phyloP scores from a whole-genome alignment of 345 rosid species.

The Melastoma malabathricum region DNA sequence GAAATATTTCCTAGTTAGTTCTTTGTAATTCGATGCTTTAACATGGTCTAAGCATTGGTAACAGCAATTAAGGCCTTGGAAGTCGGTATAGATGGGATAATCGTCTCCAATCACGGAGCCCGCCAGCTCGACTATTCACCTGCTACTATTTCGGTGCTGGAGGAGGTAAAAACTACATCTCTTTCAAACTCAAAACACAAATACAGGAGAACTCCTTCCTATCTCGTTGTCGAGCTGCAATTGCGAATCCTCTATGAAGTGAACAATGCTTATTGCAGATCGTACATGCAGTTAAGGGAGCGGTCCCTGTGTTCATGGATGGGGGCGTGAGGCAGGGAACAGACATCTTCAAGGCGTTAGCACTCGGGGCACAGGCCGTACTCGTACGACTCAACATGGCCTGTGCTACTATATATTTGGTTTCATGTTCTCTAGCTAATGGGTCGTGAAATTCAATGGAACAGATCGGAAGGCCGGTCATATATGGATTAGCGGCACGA shows the following conservation, averaged over 20 bases:
- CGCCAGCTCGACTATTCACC: slow-evolving; percentile 68
- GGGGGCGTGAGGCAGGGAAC: slow-evolving; percentile 86
- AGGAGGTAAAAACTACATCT: slow-evolving; percentile 24
- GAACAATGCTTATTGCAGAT: slow-evolving; percentile 28
- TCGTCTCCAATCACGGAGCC: slow-evolving; percentile 75
- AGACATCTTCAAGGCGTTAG: slow-evolving; percentile 77
- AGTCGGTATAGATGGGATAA: slow-evolving; percentile 52
- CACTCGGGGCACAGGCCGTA: slow-evolving; percentile 85
- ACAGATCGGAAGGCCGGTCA: slow-evolving; percentile 84
- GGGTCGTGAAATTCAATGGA: neutral
- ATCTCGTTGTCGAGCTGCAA: no score
- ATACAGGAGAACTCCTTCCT: neutral
- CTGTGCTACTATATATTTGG: neutral
- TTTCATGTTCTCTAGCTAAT: neutral
- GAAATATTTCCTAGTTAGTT: neutral
- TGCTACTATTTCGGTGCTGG: slow-evolving; percentile 50
- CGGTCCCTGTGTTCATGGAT: slow-evolving; percentile 62
- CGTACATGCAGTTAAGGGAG: slow-evolving; percentile 58
- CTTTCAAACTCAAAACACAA: neutral
- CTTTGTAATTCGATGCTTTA: neutral
- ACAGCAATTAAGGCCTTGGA: slow-evolving; percentile 64
- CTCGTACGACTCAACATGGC: slow-evolving; percentile 32
- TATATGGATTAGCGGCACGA: slow-evolving; percentile 60
- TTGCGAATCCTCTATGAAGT: neutral
- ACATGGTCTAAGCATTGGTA: neutral